A percentile compares a stretch with the other conserved stretches of the same genome.
These are phyloP conservation scores for Ormosia emarginata DNA, from an alignment of 306 rosid species.

Conservation along the genomic window DNA sequence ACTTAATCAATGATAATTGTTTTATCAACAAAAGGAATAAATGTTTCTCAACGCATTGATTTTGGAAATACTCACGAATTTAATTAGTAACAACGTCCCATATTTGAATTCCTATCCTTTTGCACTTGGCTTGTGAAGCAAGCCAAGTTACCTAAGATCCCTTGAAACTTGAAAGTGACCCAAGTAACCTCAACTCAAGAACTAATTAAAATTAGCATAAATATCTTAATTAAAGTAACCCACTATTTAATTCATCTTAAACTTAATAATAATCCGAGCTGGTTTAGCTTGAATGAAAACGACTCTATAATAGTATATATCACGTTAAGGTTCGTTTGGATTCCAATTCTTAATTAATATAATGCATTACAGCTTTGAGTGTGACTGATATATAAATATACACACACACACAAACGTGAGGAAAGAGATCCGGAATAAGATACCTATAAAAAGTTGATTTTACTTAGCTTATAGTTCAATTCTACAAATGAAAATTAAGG, in stretches of 20 bases:
- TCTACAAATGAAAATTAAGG: slow-evolving; percentile 8
- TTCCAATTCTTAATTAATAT: not conserved
- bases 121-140: slow-evolving; percentile 6
- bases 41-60: slow-evolving; percentile 19
- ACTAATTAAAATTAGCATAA: not conserved
- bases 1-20: not conserved
- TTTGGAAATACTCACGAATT: not conserved
- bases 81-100: not conserved
- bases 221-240: not conserved
- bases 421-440: not conserved
- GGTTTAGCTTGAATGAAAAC: slow-evolving; percentile 20
- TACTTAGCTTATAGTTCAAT: not conserved
- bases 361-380: slow-evolving; percentile 16
- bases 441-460: not conserved
- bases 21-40: slow-evolving; percentile 20
- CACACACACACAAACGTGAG: not conserved
- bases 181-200: not conserved
- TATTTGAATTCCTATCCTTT: not conserved
- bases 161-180: slow-evolving; percentile 30
- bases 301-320: slow-evolving; percentile 7
- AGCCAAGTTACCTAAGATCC: slow-evolving; percentile 22
- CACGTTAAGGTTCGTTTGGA: not conserved
- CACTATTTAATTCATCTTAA: not conserved
- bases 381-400: not conserved
- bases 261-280: not conserved